These are phyloP conservation scores for Fusarium concolor DNA, from an alignment of 2,329 filamentous ascomycete species.

Conservation along the genomic window DNA sequence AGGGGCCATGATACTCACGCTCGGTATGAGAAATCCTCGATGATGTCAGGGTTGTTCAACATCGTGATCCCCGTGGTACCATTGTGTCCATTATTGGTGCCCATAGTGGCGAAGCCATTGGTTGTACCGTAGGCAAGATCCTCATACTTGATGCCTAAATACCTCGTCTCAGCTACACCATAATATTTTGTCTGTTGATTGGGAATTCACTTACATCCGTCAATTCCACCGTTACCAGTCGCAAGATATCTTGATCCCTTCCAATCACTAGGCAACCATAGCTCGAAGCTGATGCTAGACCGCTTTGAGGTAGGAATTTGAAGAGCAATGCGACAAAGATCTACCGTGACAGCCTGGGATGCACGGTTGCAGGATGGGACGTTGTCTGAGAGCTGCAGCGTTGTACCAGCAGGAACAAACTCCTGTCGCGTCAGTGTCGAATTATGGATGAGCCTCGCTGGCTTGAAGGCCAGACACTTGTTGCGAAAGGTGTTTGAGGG, in stretches of 20 bases:
- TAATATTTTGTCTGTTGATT: fast-evolving
- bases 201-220: slow-evolving; percentile 52
- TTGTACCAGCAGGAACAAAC: slow-evolving; percentile 5
- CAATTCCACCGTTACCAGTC: slow-evolving; percentile 61
- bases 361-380: slow-evolving; percentile 19
- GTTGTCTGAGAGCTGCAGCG: slow-evolving; percentile 1
- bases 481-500: not conserved
- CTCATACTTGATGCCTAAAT: slow-evolving; percentile 56
- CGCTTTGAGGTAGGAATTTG: slow-evolving; percentile 20
- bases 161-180: not conserved
- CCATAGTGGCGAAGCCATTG: slow-evolving; percentile 59
- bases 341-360: slow-evolving; percentile 6
- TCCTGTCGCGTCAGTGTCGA: slow-evolving; percentile 25
- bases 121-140: slow-evolving; percentile 51
- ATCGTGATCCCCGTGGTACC: slow-evolving; percentile 49
- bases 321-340: slow-evolving; percentile 18
- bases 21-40: slow-evolving; percentile 53
- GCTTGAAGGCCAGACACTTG: slow-evolving; percentile 6
- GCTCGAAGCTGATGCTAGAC: slow-evolving; percentile 52
- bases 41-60: slow-evolving; percentile 51
- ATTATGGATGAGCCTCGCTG: slow-evolving; percentile 1
- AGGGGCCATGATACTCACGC: not conserved
- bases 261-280: slow-evolving; percentile 61
- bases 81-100: slow-evolving; percentile 63
- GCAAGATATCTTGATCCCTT: slow-evolving; percentile 57